phyloP scores from a whole-genome alignment of 495 filamentous ascomycete genomes.

The Pyrenula massariospora region DNA sequence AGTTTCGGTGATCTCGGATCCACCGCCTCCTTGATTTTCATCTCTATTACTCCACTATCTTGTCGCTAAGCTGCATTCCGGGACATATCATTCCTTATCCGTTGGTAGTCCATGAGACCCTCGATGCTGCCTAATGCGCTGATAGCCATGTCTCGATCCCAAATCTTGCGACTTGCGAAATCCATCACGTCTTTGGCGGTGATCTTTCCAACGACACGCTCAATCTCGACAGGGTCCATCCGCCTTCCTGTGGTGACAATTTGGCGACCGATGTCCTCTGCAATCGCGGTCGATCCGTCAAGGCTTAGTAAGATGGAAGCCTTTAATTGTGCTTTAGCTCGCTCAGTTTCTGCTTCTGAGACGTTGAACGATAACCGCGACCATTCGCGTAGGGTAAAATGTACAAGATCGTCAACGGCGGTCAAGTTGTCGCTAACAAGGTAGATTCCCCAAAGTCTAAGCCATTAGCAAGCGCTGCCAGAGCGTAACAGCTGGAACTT shows the following conservation, averaged over 20 bases:
- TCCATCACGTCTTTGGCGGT: slow-evolving; percentile 96
- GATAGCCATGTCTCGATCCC: slow-evolving; percentile 94
- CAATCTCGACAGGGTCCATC: slow-evolving; percentile 85
- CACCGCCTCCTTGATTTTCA: not conserved
- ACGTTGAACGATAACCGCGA: slow-evolving; percentile 80
- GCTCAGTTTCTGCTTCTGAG: slow-evolving; percentile 83
- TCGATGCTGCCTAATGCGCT: slow-evolving; percentile 87
- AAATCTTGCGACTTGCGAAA: slow-evolving; percentile 81
- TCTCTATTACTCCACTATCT: not conserved
- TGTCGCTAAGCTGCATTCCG: slow-evolving; percentile 48
- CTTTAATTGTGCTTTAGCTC: slow-evolving; percentile 98
- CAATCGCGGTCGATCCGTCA: slow-evolving; percentile 91
- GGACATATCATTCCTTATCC: slow-evolving; percentile 81
- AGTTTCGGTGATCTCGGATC: too few species aligned
- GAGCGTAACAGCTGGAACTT: slow-evolving; percentile 12
- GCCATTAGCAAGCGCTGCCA: slow-evolving; percentile 4
- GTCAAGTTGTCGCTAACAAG: slow-evolving; percentile 83
- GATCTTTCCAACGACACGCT: slow-evolving; percentile 73
- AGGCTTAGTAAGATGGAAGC: slow-evolving; percentile 93
- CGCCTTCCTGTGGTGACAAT: slow-evolving; percentile 93
- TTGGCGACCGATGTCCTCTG: slow-evolving; percentile 97
- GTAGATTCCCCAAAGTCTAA: slow-evolving; percentile 98
- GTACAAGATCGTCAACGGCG: slow-evolving; percentile 83
- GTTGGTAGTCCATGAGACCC: slow-evolving; percentile 79
- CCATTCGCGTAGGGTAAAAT: slow-evolving; percentile 98